Evolutionary conservation across 176 grass and related monocot genomes (phyloP).

Genomic region (Cocos nucifera): DNA sequence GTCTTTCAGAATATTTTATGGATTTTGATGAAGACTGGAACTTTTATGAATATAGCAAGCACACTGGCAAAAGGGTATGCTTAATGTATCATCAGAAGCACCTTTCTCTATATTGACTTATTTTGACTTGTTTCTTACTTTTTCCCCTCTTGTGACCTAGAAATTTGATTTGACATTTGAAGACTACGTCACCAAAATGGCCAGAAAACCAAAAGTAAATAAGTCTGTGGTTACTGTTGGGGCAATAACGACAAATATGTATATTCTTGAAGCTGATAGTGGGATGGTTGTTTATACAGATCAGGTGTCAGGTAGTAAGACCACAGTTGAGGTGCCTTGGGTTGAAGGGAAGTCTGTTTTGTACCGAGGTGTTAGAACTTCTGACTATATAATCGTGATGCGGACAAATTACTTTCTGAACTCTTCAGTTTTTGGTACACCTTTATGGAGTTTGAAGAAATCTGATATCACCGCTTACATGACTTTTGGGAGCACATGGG

Average conservation of each 20-base stretch:
- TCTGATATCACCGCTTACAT: slow-evolving; percentile 66
- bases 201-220: slow-evolving; percentile 62
- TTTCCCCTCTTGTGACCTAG: slow-evolving; percentile 21
- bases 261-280: slow-evolving; percentile 53
- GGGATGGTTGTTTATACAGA: slow-evolving; percentile 72
- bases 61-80: slow-evolving; percentile 37
- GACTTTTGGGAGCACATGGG: background rate
- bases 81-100: slow-evolving; percentile 14
- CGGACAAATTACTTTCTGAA: slow-evolving; percentile 87
- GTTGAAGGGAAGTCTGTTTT: slow-evolving; percentile 39
- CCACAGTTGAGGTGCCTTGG: slow-evolving; percentile 34
- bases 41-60: slow-evolving; percentile 35
- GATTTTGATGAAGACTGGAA: slow-evolving; percentile 24
- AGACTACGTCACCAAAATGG: slow-evolving; percentile 38
- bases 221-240: slow-evolving; percentile 77
- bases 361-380: slow-evolving; percentile 23
- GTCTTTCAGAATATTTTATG: slow-evolving; percentile 36
- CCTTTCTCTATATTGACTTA: background rate
- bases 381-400: slow-evolving; percentile 59
- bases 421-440: slow-evolving; percentile 57
- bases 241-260: slow-evolving; percentile 72
- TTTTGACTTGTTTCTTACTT: slow-evolving; percentile 2
- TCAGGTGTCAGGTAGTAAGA: slow-evolving; percentile 40
- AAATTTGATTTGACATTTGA: slow-evolving; percentile 69
- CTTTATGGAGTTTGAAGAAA: slow-evolving; percentile 73